Percentiles rank a stretch among this genome's conserved stretches.
These are phyloP conservation scores for Emericellopsis atlantica DNA, from an alignment of 2,329 filamentous ascomycete species.

Conservation along the genomic window DNA sequence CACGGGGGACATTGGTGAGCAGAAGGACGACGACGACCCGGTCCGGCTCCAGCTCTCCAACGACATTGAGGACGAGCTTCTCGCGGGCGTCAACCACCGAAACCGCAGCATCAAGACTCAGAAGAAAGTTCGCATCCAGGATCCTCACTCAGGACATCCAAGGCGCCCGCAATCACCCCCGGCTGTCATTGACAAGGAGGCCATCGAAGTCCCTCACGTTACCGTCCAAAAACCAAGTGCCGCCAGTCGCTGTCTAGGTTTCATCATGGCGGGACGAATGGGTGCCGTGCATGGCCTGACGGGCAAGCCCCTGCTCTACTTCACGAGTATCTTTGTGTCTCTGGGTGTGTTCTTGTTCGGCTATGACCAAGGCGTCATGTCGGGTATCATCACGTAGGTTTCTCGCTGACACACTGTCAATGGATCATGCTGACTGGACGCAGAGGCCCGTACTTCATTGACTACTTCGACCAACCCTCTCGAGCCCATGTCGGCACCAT, in stretches of 20 bases:
- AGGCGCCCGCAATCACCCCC: constrained; percentile 23
- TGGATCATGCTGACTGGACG: constrained; percentile 9
- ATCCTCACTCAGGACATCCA: constrained; percentile 26
- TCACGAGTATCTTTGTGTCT: constrained; percentile 84
- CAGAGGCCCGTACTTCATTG: constrained; percentile 76
- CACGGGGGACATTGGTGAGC: constrained; percentile 89
- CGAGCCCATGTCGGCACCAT: constrained; percentile 86
- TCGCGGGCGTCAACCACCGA: constrained; percentile 35
- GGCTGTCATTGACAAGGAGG: constrained; percentile 51
- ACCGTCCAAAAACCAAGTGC: constrained; percentile 49
- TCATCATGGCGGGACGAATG: constrained; percentile 75
- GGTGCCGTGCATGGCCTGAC: constrained; percentile 80
- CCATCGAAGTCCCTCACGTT: constrained; percentile 69
- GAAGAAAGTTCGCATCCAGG: constrained; percentile 59
- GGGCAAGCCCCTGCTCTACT: constrained; percentile 92
- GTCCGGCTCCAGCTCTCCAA: constrained; percentile 57
- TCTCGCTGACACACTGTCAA: neutral
- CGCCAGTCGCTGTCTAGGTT: constrained; percentile 58
- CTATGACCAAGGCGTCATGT: constrained; percentile 88
- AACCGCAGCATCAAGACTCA: constrained; percentile 23
- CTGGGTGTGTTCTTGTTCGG: constrained; percentile 81
- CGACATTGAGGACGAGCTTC: constrained; percentile 50
- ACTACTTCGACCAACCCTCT: constrained; percentile 85
- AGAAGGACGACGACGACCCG: constrained; percentile 72
- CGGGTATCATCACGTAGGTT: constrained; percentile 53